Evolutionary conservation across 2,329 filamentous ascomycete genomes (phyloP).

Genomic region (Dactylonectria macrodidyma): DNA sequence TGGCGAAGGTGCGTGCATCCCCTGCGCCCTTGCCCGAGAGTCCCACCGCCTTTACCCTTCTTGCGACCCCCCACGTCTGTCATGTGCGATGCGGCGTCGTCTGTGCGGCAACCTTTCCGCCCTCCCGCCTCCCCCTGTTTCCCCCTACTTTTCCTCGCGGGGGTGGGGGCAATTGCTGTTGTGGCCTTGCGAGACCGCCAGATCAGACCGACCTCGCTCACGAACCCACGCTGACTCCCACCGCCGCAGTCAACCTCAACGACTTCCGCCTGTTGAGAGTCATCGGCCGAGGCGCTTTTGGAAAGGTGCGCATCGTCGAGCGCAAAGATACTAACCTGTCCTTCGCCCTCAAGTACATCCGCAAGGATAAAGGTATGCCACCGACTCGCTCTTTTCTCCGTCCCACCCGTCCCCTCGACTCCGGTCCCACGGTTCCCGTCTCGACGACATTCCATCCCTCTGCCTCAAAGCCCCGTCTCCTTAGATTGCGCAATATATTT

Average conservation of each 20-base stretch:
- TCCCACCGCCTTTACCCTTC: neutral
- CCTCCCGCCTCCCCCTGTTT: too few relatives aligned
- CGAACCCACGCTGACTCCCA: slow-evolving; percentile 26
- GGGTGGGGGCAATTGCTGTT: neutral
- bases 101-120: too few relatives aligned
- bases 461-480: neutral
- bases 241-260: slow-evolving; percentile 86
- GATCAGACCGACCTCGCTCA: neutral
- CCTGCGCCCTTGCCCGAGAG: slow-evolving; percentile 23
- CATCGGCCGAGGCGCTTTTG: slow-evolving; percentile 97
- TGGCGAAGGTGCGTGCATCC: slow-evolving; percentile 84
- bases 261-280: slow-evolving; percentile 96
- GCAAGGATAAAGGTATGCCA: slow-evolving; percentile 92
- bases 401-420: slow-evolving; percentile 18
- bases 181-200: neutral
- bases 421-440: slow-evolving; percentile 2
- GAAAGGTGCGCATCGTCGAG: slow-evolving; percentile 98
- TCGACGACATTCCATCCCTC: neutral
- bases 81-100: neutral
- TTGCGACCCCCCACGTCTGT: neutral
- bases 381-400: neutral
- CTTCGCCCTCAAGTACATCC: slow-evolving; percentile 97
- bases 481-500: slow-evolving; percentile 17
- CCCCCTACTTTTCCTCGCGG: too few relatives aligned
- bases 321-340: slow-evolving; percentile 94